Evolutionary conservation across 228 moss, liverwort and hornwort genomes (phyloP), one percentile per base, ranked within the genome.

Genomic region (Sphagnum magellanicum): DNA sequence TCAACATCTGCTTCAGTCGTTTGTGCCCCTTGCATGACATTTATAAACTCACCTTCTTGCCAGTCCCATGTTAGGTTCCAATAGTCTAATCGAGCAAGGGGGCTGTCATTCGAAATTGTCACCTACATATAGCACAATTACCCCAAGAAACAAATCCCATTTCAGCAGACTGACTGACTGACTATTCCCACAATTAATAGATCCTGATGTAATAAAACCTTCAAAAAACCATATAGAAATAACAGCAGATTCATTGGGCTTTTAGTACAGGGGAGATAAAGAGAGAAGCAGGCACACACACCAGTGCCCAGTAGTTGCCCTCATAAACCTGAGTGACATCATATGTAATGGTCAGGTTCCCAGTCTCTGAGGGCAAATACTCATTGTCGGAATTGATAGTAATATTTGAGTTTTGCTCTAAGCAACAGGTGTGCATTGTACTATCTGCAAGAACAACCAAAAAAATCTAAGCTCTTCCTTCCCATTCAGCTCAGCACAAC

Each of bases 11-110:
- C 62, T 9, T 53, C 15, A 32, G 52, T 17, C 50, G 79, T 79
- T 60, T 79, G 77, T 0, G 77, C 82, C 52, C 82, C 86, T 49
- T 60, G 9, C 81, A 85, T 85, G 4, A 32, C 10, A 3, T 53
- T 8, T 49, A 85, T 85, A 49, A 85, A 75, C 55, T 85, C 85
- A n/a, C 81, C 81, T 53, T 72, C 69, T 4, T 65, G 69, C 85
- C 85, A 85, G 0, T 67, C 71, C 85, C 85, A 85, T 4, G 69
- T 74, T 15, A 85, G 16, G 49, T 79, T 85, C 85, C 85, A 85
- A 13, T 74, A 48, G 67, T 85, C 79, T 13, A 85, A 52, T 14
- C 85, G 68, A 6, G 73, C 81, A 1, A 85, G 65, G 3, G 79
- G 79, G 69, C 76, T 70, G 6, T 85, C 79, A 78, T 78, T 76